Conservation (phyloP, 2,329 filamentous ascomycete genomes). For the Venturia carpophila region DNA sequence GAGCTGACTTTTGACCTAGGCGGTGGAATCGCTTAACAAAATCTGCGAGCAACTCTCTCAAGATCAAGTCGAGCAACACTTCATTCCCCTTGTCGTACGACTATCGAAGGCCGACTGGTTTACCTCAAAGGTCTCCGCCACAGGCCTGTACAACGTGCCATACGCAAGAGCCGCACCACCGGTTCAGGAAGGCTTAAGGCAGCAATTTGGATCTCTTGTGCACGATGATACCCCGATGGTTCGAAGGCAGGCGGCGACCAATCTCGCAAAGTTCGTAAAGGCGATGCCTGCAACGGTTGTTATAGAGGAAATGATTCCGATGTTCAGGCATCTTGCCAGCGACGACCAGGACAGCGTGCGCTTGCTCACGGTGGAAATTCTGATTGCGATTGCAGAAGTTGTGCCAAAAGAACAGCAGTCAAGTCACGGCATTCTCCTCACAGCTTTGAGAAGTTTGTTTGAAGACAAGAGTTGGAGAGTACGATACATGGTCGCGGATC, state of each 20-base stretch:
- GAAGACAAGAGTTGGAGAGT: slow-evolving; percentile 99
- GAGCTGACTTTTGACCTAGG: slow-evolving; percentile 47
- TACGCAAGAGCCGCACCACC: slow-evolving; percentile 83
- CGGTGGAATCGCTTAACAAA: slow-evolving; percentile 98
- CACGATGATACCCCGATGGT: slow-evolving; percentile 99
- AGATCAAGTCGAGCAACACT: slow-evolving; percentile 92
- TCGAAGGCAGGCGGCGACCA: slow-evolving; percentile 89
- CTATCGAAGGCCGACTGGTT: slow-evolving; percentile 99
- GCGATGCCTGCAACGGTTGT: slow-evolving; percentile 88
- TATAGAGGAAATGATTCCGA: slow-evolving; percentile 96
- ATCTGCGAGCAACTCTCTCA: slow-evolving; percentile 89
- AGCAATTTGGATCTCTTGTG: slow-evolving; percentile 86
- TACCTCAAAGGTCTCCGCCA: slow-evolving; percentile 97
- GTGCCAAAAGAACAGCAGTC: slow-evolving; percentile 97
- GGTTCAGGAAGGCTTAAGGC: slow-evolving; percentile 84
- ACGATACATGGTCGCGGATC: slow-evolving; percentile 97
- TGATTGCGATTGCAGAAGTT: slow-evolving; percentile 93
- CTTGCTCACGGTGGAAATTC: slow-evolving; percentile 87
- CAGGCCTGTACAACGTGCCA: slow-evolving; percentile 85
- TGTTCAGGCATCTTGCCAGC: slow-evolving; percentile 92
- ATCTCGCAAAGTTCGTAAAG: slow-evolving; percentile 95
- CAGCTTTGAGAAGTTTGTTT: slow-evolving; percentile 83
- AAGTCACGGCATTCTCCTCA: slow-evolving; percentile 87
- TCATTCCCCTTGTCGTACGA: slow-evolving; percentile 89
- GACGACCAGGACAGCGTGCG: slow-evolving; percentile 98